Base-by-base conservation (phyloP, 495 filamentous ascomycete genomes). In the Xylaria grammica region DNA sequence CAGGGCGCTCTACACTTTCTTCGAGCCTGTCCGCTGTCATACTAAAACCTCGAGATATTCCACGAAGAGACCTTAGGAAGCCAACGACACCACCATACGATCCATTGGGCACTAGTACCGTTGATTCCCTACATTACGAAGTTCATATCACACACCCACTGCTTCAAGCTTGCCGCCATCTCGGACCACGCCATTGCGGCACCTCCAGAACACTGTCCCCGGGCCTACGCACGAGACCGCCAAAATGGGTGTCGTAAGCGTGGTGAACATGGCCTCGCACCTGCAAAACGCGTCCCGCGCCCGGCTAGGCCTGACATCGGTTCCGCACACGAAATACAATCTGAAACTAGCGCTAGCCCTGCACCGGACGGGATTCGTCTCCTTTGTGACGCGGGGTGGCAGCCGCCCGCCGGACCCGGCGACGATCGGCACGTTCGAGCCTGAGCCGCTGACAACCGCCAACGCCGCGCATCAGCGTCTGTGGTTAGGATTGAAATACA, bases 401-500 rank as follows among this genome's bases (percentile, higher is more conserved):
- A 81, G 84, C 17, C 75, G 75, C 11, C 91, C 91, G 20, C 92
- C 87, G 6, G 83, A 84, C 1, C 80, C 84, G 1, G 81, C 82
- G 44, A 69, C 60, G 68, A 84, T 82, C 60, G 76, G 60, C 53
- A 85, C 75, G 63, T 84, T 61, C 76, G 83, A 75, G 68, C 75
- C 75, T 72, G 86, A 88, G 68, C 81, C 85, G 0, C 83, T 94
- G 49, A 97, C 92, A 26, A 86, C 87, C 57, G 86, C 83, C 67
- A 98, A 97, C 77, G 81, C 94, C 5, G 82, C 92, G 1, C 84
- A 85, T 40, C 79, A 93, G 69, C 82, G 95, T 51, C 77, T 99
- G 8, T 99, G 95, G 95, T 70, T 99, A 9, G 94, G 93, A 9
- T 77, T 98, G 69, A 98, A 98, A 81, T 99, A 99, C 81, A 54